phyloP scores from a whole-genome alignment of 768 basidiomycete species.

The Agrocybe praecox region DNA sequence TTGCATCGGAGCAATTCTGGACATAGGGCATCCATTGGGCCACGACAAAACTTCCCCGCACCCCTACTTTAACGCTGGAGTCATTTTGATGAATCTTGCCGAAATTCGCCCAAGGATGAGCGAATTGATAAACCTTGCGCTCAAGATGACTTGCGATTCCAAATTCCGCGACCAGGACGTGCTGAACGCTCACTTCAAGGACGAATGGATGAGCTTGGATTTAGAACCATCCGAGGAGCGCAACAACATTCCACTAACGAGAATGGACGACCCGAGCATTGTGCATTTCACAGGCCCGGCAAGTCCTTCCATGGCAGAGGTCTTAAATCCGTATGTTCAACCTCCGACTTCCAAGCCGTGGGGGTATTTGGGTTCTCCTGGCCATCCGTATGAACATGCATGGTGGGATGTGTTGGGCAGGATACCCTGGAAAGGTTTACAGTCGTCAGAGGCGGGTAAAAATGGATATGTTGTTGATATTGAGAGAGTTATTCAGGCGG shows the following conservation, averaged over 20 bases:
- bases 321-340: constrained; percentile 54
- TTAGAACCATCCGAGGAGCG: constrained; percentile 36
- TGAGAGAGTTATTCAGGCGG: background rate
- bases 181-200: constrained; percentile 48
- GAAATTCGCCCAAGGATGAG: constrained; percentile 28
- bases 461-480: background rate
- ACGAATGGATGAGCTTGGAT: constrained; percentile 41
- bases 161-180: constrained; percentile 51
- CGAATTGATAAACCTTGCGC: constrained; percentile 27
- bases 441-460: background rate
- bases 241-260: constrained; percentile 24
- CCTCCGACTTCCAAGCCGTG: constrained; percentile 59
- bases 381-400: constrained; percentile 46
- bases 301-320: constrained; percentile 43
- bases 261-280: constrained; percentile 43
- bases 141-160: constrained; percentile 27
- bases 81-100: constrained; percentile 52
- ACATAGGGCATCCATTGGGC: constrained; percentile 54
- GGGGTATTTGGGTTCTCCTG: constrained; percentile 56
- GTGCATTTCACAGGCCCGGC: constrained; percentile 64
- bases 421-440: constrained; percentile 40
- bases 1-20: constrained; percentile 44
- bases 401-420: constrained; percentile 48
- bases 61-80: constrained; percentile 59
- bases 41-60: constrained; percentile 32